A percentile compares a stretch with the other conserved stretches of the same genome.
These are phyloP conservation scores for Termitomyces sp. DNA, from an alignment of 768 basidiomycete species.

Conservation along the genomic window DNA sequence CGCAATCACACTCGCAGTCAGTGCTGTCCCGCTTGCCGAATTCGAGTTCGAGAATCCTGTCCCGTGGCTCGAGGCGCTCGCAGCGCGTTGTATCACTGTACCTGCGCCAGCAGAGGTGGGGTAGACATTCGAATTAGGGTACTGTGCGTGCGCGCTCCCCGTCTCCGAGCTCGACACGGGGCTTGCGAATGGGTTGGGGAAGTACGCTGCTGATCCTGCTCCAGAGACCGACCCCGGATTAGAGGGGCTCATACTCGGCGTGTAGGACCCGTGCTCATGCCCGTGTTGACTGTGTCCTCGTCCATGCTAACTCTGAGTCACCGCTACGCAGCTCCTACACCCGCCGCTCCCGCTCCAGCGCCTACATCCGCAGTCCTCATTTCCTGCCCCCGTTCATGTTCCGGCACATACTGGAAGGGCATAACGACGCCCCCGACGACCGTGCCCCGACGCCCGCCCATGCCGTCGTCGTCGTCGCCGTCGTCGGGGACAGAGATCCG, in stretches of 20 bases:
- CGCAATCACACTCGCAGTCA: background rate
- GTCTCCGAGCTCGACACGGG: conserved; percentile 1
- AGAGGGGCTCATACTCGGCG: background rate
- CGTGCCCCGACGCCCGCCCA: conserved; percentile 26
- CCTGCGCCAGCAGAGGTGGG: background rate
- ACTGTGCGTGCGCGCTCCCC: background rate
- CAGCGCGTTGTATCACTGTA: background rate
- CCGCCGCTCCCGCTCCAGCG: background rate
- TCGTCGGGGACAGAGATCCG: conserved; percentile 11
- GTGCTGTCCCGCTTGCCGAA: background rate
- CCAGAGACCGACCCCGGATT: background rate
- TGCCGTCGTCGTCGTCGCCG: conserved; percentile 28
- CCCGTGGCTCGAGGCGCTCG: conserved; percentile 1
- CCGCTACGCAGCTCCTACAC: background rate
- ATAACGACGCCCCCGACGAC: conserved; percentile 28
- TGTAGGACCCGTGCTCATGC: background rate
- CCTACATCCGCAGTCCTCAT: background rate
- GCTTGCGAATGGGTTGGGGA: background rate
- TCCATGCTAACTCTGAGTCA: background rate
- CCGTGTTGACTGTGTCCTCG: background rate
- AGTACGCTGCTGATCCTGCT: background rate
- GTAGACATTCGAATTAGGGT: background rate
- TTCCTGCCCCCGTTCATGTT: background rate
- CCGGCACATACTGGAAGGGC: conserved; percentile 21
- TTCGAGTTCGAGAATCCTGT: background rate